A percentile compares a stretch with the other conserved stretches of the same genome.
Conservation (phyloP, 345 rosid genomes). For the Turritis glabra region DNA sequence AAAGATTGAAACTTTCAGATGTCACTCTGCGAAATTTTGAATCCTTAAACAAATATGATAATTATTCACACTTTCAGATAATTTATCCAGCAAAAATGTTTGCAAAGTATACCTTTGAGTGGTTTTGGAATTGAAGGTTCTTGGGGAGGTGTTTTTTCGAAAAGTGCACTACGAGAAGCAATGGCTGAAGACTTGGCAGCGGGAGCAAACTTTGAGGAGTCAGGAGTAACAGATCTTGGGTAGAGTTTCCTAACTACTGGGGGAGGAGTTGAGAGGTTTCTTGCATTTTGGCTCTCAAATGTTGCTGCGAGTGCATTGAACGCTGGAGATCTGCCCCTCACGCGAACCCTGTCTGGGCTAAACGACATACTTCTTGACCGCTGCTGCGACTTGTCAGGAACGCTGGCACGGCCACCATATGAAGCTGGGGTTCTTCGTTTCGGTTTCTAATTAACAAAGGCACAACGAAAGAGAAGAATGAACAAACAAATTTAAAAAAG, state of each 20-base stretch:
- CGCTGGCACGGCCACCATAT: constrained; percentile 81
- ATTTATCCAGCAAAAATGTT: not conserved
- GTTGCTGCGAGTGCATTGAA: constrained; percentile 46
- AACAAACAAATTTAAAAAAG: constrained; percentile 11
- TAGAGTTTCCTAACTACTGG: constrained; percentile 70
- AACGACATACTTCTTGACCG: constrained; percentile 43
- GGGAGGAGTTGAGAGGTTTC: constrained; percentile 46
- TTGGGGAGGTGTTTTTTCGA: constrained; percentile 68
- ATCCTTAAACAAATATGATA: not conserved
- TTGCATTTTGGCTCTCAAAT: constrained; percentile 41
- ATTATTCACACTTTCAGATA: not conserved
- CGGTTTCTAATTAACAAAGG: constrained; percentile 61
- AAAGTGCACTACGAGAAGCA: constrained; percentile 62
- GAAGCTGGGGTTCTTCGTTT: constrained; percentile 81
- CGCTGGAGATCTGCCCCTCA: constrained; percentile 43
- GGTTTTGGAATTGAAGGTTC: constrained; percentile 71
- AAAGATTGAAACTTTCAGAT: not conserved
- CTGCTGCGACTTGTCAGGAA: constrained; percentile 42
- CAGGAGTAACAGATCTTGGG: constrained; percentile 91
- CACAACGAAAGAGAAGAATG: not conserved
- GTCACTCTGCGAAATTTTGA: not conserved
- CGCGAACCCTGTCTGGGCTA: constrained; percentile 46
- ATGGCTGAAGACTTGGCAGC: constrained; percentile 76
- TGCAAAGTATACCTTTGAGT: constrained; percentile 57
- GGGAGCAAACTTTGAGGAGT: constrained; percentile 58